These are phyloP conservation scores for Leccinum rimulosum DNA, from an alignment of 768 basidiomycete genomes.

Conservation along the genomic window DNA sequence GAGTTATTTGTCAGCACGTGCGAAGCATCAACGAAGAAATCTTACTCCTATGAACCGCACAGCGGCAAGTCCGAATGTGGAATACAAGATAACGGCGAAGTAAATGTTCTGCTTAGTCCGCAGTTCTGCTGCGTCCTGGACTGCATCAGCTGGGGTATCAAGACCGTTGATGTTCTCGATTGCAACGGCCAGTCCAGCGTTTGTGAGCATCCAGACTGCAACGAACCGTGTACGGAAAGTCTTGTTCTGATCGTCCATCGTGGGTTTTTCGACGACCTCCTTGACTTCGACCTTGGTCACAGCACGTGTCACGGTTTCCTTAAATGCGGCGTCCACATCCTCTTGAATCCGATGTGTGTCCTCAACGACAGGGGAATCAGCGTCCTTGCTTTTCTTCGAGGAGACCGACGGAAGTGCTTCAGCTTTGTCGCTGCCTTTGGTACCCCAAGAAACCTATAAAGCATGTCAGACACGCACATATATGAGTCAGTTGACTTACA, in stretches of 20 bases:
- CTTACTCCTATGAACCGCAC: slow-evolving; percentile 77
- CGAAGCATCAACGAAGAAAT: slow-evolving; percentile 14
- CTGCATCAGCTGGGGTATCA: slow-evolving; percentile 35
- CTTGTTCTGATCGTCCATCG: slow-evolving; percentile 85
- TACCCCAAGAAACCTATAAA: slow-evolving; percentile 84
- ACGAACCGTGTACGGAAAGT: slow-evolving; percentile 91
- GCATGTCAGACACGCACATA: not conserved
- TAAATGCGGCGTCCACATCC: slow-evolving; percentile 89
- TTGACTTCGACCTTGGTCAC: slow-evolving; percentile 69
- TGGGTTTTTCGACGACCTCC: slow-evolving; percentile 74
- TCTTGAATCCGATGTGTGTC: slow-evolving; percentile 80
- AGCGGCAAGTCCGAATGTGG: slow-evolving; percentile 69
- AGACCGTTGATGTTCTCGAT: slow-evolving; percentile 76
- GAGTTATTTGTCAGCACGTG: slow-evolving; percentile 3
- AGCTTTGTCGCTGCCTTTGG: slow-evolving; percentile 92
- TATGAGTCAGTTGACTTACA: slow-evolving; percentile 39
- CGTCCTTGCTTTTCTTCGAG: slow-evolving; percentile 76
- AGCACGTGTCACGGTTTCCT: slow-evolving; percentile 86
- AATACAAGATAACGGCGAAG: slow-evolving; percentile 76
- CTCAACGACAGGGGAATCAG: slow-evolving; percentile 77
- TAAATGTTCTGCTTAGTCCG: slow-evolving; percentile 56
- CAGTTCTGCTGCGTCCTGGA: slow-evolving; percentile 41
- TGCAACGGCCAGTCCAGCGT: slow-evolving; percentile 68
- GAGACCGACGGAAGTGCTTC: slow-evolving; percentile 88
- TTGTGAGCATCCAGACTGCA: slow-evolving; percentile 74